These are phyloP conservation scores for Nematocida minor DNA, from an alignment of 371 early-diverging fungal genomes.

Conservation along the genomic window DNA sequence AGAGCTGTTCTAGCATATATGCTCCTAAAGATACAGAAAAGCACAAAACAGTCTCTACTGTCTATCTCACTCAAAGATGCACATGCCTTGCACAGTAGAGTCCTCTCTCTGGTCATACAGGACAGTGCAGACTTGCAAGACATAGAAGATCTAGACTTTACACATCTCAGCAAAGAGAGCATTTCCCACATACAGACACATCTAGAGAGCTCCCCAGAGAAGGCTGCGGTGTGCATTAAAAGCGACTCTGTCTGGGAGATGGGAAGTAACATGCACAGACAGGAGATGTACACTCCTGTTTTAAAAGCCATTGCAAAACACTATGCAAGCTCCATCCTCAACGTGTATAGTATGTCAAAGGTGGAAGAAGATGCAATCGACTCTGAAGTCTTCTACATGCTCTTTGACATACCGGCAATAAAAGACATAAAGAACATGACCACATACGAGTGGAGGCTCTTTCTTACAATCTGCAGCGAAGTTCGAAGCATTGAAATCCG, in stretches of 20 bases:
- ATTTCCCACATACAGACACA: neutral
- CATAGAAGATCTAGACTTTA: constrained; percentile 1
- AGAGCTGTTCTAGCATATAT: neutral
- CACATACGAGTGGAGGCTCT: constrained; percentile 39
- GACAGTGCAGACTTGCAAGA: neutral
- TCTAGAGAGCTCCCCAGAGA: neutral
- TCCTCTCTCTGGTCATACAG: neutral
- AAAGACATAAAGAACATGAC: constrained; percentile 14
- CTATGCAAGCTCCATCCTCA: constrained; percentile 34
- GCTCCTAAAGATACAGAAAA: neutral
- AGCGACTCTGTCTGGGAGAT: constrained; percentile 9
- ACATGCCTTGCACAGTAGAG: neutral
- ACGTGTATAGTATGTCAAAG: constrained; percentile 37
- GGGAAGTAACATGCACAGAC: neutral
- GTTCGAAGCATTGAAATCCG: constrained; percentile 15
- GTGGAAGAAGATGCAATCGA: constrained; percentile 40
- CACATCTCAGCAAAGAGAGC: constrained; percentile 10
- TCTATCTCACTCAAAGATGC: neutral
- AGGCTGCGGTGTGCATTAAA: constrained; percentile 30
- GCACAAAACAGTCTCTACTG: neutral
- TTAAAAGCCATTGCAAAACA: constrained; percentile 28
- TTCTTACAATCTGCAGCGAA: constrained; percentile 42
- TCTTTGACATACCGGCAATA: constrained; percentile 47
- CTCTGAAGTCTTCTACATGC: constrained; percentile 43
- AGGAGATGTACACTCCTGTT: neutral